Evolutionary conservation across 2,329 filamentous ascomycete species (phyloP).

Genomic region (Fusarium pseudoanthophilum): DNA sequence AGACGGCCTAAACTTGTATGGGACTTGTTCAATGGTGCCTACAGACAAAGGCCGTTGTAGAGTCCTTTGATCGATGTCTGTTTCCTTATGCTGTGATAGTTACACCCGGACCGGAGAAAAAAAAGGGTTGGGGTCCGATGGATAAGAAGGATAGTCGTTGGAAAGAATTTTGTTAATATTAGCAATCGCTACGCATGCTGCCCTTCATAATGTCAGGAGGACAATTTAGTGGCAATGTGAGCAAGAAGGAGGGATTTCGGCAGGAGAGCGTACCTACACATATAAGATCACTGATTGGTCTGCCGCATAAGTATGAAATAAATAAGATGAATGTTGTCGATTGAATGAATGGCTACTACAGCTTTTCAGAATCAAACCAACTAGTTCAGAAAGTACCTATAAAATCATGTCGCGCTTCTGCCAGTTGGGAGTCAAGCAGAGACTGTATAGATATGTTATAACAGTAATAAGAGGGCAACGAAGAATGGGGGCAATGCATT

Average conservation of each 20-base stretch:
- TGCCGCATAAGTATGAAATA: not conserved
- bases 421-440: not conserved
- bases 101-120: not conserved
- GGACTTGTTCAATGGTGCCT: no score
- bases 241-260: not conserved
- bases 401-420: not conserved
- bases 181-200: not conserved
- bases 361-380: not conserved
- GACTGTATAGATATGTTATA: fast-evolving
- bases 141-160: not conserved
- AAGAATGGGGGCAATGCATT: not conserved
- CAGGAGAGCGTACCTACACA: not conserved
- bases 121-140: not conserved
- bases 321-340: no score
- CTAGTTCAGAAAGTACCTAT: not conserved
- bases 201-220: not conserved
- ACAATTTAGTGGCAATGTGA: not conserved
- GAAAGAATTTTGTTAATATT: not conserved
- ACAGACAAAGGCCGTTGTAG: not conserved
- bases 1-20: not conserved
- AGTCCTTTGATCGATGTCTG: not conserved
- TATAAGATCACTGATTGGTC: not conserved
- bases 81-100: not conserved
- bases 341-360: not conserved
- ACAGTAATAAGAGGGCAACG: not conserved